Conservation (phyloP, 108 stramenopile genomes). For the Fistulifera solaris region DNA sequence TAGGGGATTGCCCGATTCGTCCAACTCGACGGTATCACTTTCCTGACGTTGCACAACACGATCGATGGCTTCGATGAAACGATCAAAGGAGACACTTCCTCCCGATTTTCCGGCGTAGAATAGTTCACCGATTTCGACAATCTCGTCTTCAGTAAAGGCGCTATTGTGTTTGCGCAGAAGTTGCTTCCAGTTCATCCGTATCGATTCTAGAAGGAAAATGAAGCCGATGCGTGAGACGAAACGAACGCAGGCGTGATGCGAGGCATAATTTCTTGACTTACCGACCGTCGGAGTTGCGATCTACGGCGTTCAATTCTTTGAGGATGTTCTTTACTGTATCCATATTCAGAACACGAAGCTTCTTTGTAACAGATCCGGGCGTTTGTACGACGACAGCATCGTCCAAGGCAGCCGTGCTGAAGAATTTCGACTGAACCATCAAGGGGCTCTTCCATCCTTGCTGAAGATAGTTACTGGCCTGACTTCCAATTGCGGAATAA, state of each 20-base stretch:
- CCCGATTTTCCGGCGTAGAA: slow-evolving; percentile 60
- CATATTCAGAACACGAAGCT: slow-evolving; percentile 24
- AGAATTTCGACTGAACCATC: no score
- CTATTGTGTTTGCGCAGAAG: slow-evolving; percentile 45
- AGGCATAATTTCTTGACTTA: not conserved
- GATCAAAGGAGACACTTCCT: slow-evolving; percentile 35
- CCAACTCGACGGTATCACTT: slow-evolving; percentile 2
- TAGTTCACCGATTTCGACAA: slow-evolving; percentile 57
- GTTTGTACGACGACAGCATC: no score
- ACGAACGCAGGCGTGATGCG: not conserved
- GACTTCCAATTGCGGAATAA: no score
- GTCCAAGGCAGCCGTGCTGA: no score
- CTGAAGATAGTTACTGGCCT: no score
- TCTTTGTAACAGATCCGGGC: not conserved
- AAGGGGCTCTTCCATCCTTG: no score
- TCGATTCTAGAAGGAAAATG: slow-evolving; percentile 27
- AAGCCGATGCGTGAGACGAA: not conserved
- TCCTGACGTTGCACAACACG: slow-evolving; percentile 2
- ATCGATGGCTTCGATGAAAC: slow-evolving; percentile 53
- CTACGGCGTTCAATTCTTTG: slow-evolving; percentile 46
- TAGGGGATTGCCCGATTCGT: slow-evolving; percentile 7
- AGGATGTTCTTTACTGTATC: slow-evolving; percentile 59
- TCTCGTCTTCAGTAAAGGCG: slow-evolving; percentile 62
- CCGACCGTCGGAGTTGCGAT: slow-evolving; percentile 36
- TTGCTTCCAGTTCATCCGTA: slow-evolving; percentile 47